Evolutionary conservation across 768 basidiomycete species (phyloP), one percentile per base, ranked within the genome.

Genomic region (Trametes sanguinea): DNA sequence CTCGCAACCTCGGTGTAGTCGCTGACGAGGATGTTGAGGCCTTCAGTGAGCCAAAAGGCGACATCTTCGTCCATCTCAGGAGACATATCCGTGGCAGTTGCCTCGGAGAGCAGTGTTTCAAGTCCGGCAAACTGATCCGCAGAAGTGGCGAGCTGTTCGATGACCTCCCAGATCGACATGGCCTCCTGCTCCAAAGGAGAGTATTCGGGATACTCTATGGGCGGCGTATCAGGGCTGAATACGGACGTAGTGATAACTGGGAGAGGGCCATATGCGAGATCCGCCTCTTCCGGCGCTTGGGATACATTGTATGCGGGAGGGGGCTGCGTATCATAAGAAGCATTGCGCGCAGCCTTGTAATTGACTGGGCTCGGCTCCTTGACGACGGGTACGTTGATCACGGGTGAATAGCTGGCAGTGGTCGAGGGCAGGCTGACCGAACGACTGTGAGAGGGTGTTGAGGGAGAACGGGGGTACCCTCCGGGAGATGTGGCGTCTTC

Each of bases 101-200:
- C 54, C 27, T 42, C 54, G 3, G 54, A 37, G 0, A 64, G 51
- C 35, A 60, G 44, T 35, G 35, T 40, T 30, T 64, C 63, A 27
- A 64, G 51, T 22, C 50, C 58, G 6, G 53, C 33, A 39, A 64
- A 56, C 29, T 46, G 50, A 39, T 56, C 52, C 7, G 54, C 63
- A 8, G 58, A 58, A 4, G 50, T 54, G 5, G 63, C 51, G 11
- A 64, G 59, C 58, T 64, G 47, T 54, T 64, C 63, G 54, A 64
- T 60, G 50, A 64, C 58, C 37, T 64, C 63, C 48, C 58, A 51
- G 29, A 60, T 64, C 10, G 47, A 47, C 54, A 60, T 54, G 9
- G 47, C 63, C 50, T 64, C 63, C 46, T 64, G 63, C 54, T 64
- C 63, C 13, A 64, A 58, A 3, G 63, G 63, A 17, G 63, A 64